These are phyloP conservation scores for Apiotrichum veenhuisii DNA, from an alignment of 1,284 basidiomycete species.

Conservation along the genomic window DNA sequence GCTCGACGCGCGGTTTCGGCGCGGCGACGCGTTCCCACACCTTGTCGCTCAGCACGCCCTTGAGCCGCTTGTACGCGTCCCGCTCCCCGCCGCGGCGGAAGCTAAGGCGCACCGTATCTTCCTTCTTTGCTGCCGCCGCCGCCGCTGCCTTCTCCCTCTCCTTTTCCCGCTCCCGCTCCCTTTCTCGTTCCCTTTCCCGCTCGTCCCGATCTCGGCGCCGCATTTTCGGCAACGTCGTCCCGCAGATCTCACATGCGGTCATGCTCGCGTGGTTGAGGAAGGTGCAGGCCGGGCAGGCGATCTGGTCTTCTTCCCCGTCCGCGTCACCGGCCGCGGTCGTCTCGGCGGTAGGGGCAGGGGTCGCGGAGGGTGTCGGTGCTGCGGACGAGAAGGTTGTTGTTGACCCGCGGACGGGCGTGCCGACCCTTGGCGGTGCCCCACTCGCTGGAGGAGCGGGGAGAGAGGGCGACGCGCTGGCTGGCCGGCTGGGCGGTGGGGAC, in stretches of 20 bases:
- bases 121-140: conserved; percentile 52
- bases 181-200: background rate
- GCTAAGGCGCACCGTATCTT: conserved; percentile 61
- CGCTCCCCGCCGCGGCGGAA: conserved; percentile 90
- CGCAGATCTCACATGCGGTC: conserved; percentile 80
- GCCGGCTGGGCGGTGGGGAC: conserved; percentile 5
- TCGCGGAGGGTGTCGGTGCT: background rate
- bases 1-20: background rate
- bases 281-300: conserved; percentile 81
- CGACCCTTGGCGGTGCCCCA: background rate
- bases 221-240: conserved; percentile 56
- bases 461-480: background rate
- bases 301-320: conserved; percentile 18
- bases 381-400: background rate
- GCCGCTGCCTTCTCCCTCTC: conserved; percentile 11
- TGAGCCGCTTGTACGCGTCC: conserved; percentile 73
- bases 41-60: conserved; percentile 68
- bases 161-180: background rate
- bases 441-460: background rate
- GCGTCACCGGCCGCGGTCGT: background rate
- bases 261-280: conserved; percentile 83
- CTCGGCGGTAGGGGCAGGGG: background rate
- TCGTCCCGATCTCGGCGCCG: background rate
- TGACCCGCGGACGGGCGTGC: too few relatives aligned
- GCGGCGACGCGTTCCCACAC: conserved; percentile 60